Percentiles rank a stretch among this genome's conserved stretches.
Evolutionary conservation across 768 basidiomycete genomes (phyloP).

Genomic region (Auriscalpium orientale): DNA sequence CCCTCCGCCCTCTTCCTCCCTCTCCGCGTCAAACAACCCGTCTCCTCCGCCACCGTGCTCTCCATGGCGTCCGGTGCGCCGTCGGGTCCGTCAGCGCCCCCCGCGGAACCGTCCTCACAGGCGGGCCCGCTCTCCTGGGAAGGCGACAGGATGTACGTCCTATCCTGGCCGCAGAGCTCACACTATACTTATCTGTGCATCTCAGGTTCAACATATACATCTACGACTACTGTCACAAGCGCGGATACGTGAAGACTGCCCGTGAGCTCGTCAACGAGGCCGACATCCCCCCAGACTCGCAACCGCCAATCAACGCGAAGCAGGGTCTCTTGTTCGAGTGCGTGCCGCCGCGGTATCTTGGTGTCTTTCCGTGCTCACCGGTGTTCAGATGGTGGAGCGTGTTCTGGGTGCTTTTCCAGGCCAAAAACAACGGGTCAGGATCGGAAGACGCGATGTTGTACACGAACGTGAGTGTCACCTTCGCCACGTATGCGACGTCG

Average conservation of each 20-base stretch:
- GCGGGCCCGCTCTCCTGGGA: constrained; percentile 54
- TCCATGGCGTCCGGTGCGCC: constrained; percentile 10
- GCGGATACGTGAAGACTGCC: constrained; percentile 70
- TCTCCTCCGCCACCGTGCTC: neutral
- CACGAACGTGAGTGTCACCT: constrained; percentile 44
- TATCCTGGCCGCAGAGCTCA: constrained; percentile 1
- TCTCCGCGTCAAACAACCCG: neutral
- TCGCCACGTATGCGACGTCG: neutral
- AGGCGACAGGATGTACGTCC: constrained; percentile 72
- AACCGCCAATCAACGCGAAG: constrained; percentile 74
- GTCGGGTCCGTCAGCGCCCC: constrained; percentile 8
- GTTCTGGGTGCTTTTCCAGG: constrained; percentile 80
- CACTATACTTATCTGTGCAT: neutral
- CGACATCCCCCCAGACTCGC: constrained; percentile 50
- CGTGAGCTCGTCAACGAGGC: constrained; percentile 60
- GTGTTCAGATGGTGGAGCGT: constrained; percentile 77
- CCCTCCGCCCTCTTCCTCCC: constrained; percentile 1
- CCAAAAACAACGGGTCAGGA: constrained; percentile 61
- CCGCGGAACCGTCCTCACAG: constrained; percentile 8
- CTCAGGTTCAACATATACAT: constrained; percentile 86
- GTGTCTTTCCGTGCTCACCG: constrained; percentile 6
- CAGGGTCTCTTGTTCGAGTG: constrained; percentile 83
- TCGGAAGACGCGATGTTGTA: constrained; percentile 70
- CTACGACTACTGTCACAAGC: constrained; percentile 76
- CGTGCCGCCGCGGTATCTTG: constrained; percentile 20